These are phyloP conservation scores for Alliaria petiolata DNA, from an alignment of 345 rosid species.

Conservation along the genomic window DNA sequence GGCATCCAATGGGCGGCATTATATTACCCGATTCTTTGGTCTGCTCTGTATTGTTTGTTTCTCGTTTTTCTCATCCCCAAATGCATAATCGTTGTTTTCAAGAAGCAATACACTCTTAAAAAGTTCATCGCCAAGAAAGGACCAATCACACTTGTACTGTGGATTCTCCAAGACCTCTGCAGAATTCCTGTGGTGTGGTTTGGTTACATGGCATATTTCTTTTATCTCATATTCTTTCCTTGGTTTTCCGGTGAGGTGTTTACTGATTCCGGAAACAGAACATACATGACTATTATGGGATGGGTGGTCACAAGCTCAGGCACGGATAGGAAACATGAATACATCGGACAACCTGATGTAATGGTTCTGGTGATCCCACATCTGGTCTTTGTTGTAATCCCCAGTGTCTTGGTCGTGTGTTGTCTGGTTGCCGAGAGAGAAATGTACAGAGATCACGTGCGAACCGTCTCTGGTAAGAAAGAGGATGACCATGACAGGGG, in stretches of 20 bases:
- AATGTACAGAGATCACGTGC: conserved; percentile 47
- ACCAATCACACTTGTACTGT: conserved; percentile 40
- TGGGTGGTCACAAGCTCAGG: conserved; percentile 55
- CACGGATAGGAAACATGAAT: conserved; percentile 36
- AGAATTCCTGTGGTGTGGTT: conserved; percentile 60
- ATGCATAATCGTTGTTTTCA: conserved; percentile 41
- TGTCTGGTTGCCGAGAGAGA: conserved; percentile 74
- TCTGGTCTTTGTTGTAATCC: conserved; percentile 62
- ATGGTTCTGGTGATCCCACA: conserved; percentile 88
- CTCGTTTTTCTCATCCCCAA: conserved; percentile 58
- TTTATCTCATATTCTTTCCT: conserved; percentile 68
- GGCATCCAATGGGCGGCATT: conserved; percentile 78
- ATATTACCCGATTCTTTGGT: conserved; percentile 72
- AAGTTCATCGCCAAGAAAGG: conserved; percentile 46
- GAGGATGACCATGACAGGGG: conserved; percentile 52
- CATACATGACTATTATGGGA: conserved; percentile 84
- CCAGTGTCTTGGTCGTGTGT: conserved; percentile 44
- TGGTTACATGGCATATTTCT: conserved; percentile 55
- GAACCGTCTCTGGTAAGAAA: conserved; percentile 58
- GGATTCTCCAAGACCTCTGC: conserved; percentile 77
- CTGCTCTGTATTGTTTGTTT: conserved; percentile 39
- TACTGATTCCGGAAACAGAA: conserved; percentile 44
- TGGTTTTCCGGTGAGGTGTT: conserved; percentile 76
- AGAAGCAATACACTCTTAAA: conserved; percentile 54
- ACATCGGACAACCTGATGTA: conserved; percentile 73